Evolutionary conservation across 805 yeast species (phyloP), one percentile per base, ranked within the genome.

Genomic region (Kazachstania viticola): DNA sequence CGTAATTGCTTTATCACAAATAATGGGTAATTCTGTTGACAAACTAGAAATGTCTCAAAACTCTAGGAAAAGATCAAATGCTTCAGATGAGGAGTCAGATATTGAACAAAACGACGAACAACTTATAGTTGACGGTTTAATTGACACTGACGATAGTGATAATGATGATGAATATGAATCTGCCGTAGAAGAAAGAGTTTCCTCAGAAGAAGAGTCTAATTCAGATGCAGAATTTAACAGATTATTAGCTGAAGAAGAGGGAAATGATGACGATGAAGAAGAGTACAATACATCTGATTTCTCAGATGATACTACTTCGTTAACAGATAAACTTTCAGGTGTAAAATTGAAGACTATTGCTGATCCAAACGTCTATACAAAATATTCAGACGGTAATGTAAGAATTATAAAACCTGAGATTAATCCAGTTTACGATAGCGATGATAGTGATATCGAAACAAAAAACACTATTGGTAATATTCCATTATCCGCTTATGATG

Each of bases 401-500:
- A 67, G 97, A 51, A 56, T 76, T 5, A 64, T 87, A 34, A 74
- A 71, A 46, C 95, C 95, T 3, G 96, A 85, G 51, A 88, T 91
- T 38, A 81, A 84, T 23, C 97, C 98, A 5, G 75, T 73, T n/a
- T 91, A 88, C 54, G 95, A 88, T 51, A 73, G 85, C 41, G 98
- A 91, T 59, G 98, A 91, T 50, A 74, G 85, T 45, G 96, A 87
- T 51, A 70, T 51, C 11, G 79, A 74, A 39, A 93, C 83, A 40
- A 64, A 67, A 26, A 91, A 91, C 60, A 84, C 96, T 4, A 82
- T 91, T 44, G 98, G 98, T 30, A 83, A 91, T 52, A 71, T 91
- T 36, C 97, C 98, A 31, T 50, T 91, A 14, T 72, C 88, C 14
- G 95, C 95, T 2, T 91, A 91, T 54, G 98, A 91, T 34, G 94